Base-by-base conservation (phyloP, 768 basidiomycete species). In the Calocybe gangraenosa region DNA sequence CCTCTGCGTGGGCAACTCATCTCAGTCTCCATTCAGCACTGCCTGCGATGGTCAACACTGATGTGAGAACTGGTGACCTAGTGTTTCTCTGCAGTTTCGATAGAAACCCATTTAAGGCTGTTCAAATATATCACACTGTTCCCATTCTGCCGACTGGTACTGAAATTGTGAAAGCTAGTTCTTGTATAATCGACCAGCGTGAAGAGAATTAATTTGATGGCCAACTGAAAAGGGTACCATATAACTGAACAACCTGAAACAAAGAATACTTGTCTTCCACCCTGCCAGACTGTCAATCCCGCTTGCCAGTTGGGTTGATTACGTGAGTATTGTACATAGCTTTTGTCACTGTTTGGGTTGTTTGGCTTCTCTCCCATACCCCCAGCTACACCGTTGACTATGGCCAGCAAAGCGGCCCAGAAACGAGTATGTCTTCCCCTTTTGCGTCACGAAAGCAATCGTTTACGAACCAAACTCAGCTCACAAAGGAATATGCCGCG, bases 371-470 rank as follows among this genome's bases (percentile, higher is more conserved):
- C 31, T 50, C 37, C 37, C 49, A 47, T 43, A 37, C 45, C 36
- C 51, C 42, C 39, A 21, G n/a, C 47, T 33, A 48, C 31, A 23
- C 44, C 36, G 34, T 30, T 42, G 41, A 50, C 56, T 56, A 92
- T 92, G 88, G 87, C 90, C 34, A 84, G 79, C 64, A 91, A 91
- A 71, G 84, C 88, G 44, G 88, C 89, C 45, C 79, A 86, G 64
- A 92, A 88, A 71, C 84, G 89, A 60, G 88, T 91, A 62, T 44
- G 59, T 64, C 44, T 18, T 2, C 32, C 25, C 31, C 31, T 41
- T 34, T 22, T 35, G 31, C 21, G 30, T 15, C 17, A 3, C 15
- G 15, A 15, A 23, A 28, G 21, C 40, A 20, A 32, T 22, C 21
- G 10, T 37, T 49, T 50, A 50, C 40, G 41, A 20, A n/a, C 6